These are phyloP conservation scores for Hanseniaspora guilliermondii DNA, from an alignment of 805 yeast species.

Conservation along the genomic window DNA sequence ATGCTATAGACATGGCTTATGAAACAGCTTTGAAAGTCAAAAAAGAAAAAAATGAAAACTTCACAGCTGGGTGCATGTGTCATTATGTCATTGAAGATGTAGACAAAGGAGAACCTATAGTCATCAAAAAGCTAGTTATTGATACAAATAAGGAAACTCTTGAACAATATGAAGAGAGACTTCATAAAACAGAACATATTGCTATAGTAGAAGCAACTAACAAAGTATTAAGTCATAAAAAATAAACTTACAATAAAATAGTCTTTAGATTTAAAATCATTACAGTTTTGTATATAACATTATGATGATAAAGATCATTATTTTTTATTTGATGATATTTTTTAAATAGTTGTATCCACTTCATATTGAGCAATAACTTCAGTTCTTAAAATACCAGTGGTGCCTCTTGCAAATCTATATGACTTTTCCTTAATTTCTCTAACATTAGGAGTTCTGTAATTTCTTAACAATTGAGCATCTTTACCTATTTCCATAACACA, in stretches of 20 bases:
- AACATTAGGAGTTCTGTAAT: slow-evolving; percentile 81
- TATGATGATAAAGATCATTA: background rate
- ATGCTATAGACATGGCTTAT: slow-evolving; percentile 95
- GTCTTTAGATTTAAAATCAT: background rate
- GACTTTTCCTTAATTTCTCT: slow-evolving; percentile 70
- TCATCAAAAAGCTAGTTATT: slow-evolving; percentile 67
- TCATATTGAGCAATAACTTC: slow-evolving; percentile 57
- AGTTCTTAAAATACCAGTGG: slow-evolving; percentile 75
- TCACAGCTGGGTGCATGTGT: slow-evolving; percentile 88
- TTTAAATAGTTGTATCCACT: slow-evolving; percentile 27
- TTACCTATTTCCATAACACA: slow-evolving; percentile 93
- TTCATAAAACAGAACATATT: slow-evolving; percentile 71
- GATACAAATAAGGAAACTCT: slow-evolving; percentile 53
- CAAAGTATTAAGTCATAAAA: slow-evolving; percentile 34
- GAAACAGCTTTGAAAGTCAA: slow-evolving; percentile 64
- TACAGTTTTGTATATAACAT: background rate
- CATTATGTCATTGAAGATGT: slow-evolving; percentile 94
- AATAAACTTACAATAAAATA: background rate
- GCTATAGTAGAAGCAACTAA: slow-evolving; percentile 90
- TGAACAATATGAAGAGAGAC: slow-evolving; percentile 69
- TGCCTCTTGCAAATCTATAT: slow-evolving; percentile 81
- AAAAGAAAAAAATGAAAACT: slow-evolving; percentile 32
- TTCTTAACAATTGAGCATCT: slow-evolving; percentile 74
- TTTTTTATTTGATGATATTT: no score
- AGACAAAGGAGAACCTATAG: slow-evolving; percentile 80